These are phyloP conservation scores for Tolypocladium ophioglossoides DNA, from an alignment of 2,329 filamentous ascomycete genomes.

Conservation along the genomic window DNA sequence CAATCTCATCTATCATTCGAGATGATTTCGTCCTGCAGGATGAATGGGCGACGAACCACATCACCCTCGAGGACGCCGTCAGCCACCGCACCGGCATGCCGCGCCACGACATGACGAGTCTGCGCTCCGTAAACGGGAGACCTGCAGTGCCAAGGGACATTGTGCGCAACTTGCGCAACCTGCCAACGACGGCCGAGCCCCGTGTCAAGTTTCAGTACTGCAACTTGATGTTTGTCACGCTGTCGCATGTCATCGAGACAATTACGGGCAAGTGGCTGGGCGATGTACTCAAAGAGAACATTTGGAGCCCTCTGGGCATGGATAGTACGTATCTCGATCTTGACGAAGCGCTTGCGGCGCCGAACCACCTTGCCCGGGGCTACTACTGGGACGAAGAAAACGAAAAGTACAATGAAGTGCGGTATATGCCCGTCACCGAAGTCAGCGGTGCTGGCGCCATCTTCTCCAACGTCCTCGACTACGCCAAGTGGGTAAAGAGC, in stretches of 20 bases:
- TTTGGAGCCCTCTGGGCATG: background rate
- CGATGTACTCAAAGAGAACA: background rate
- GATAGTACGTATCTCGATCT: background rate
- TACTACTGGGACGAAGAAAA: slow-evolving; percentile 27
- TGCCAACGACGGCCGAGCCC: slow-evolving; percentile 26
- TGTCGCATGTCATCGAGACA: slow-evolving; percentile 33
- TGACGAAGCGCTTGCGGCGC: slow-evolving; percentile 13
- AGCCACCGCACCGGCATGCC: slow-evolving; percentile 22
- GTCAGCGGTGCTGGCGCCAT: slow-evolving; percentile 29
- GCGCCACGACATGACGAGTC: slow-evolving; percentile 22
- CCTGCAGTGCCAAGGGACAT: slow-evolving; percentile 20
- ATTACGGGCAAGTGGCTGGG: slow-evolving; percentile 19
- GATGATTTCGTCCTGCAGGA: background rate
- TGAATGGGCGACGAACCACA: slow-evolving; percentile 14
- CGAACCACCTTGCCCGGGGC: slow-evolving; percentile 26
- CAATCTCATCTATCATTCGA: slow-evolving; percentile 26
- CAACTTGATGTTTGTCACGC: slow-evolving; percentile 38
- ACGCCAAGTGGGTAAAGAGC: slow-evolving; percentile 38
- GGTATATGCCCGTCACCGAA: slow-evolving; percentile 16
- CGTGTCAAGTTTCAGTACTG: slow-evolving; percentile 36
- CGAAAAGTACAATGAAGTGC: slow-evolving; percentile 11
- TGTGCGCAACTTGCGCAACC: slow-evolving; percentile 28
- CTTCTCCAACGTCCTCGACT: slow-evolving; percentile 38
- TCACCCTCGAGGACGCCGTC: slow-evolving; percentile 26
- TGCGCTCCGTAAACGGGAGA: slow-evolving; percentile 18